Percentiles rank a stretch among this genome's conserved stretches.
phyloP scores from a whole-genome alignment of 345 rosid species.

The Viola odorata region DNA sequence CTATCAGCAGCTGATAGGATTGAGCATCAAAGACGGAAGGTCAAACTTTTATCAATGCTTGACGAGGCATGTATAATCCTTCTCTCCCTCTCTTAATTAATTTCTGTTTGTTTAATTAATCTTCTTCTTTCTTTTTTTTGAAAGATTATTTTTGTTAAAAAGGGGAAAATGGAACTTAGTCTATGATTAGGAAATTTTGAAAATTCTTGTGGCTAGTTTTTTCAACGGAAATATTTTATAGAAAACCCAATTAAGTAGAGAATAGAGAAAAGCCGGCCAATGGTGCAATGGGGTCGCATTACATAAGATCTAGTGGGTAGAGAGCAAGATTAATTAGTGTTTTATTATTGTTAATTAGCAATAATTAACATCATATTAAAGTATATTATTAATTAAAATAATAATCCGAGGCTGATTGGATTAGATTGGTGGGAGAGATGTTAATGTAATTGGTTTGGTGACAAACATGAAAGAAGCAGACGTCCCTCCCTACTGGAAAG shows the following conservation, averaged over 20 bases:
- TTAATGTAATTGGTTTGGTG: slow-evolving; percentile 22
- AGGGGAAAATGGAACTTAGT: background rate
- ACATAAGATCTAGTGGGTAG: slow-evolving; percentile 39
- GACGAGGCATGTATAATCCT: slow-evolving; percentile 82
- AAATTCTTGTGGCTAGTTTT: slow-evolving; percentile 15
- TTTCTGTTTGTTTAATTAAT: background rate
- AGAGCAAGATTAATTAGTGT: slow-evolving; percentile 26
- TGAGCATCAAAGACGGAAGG: slow-evolving; percentile 95
- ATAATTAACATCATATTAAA: background rate
- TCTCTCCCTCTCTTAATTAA: background rate
- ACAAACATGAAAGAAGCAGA: slow-evolving; percentile 25
- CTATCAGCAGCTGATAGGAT: slow-evolving; percentile 77
- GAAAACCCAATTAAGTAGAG: background rate
- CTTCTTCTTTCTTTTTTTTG: slow-evolving; percentile 9
- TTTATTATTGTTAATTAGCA: slow-evolving; percentile 10
- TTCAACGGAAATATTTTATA: slow-evolving; percentile 6
- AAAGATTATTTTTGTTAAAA: background rate
- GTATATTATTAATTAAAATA: background rate
- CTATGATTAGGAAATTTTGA: slow-evolving; percentile 9
- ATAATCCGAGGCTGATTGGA: slow-evolving; percentile 19
- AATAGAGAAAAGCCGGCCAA: slow-evolving; percentile 38
- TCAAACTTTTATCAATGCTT: slow-evolving; percentile 88
- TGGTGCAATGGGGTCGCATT: slow-evolving; percentile 38
- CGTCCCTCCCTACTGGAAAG: slow-evolving; percentile 35
- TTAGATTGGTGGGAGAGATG: slow-evolving; percentile 24